Evolutionary conservation across 192 early-diverging fungal genomes (phyloP), one percentile per base, ranked within the genome.

Genomic region (Rhizophagus sp.): DNA sequence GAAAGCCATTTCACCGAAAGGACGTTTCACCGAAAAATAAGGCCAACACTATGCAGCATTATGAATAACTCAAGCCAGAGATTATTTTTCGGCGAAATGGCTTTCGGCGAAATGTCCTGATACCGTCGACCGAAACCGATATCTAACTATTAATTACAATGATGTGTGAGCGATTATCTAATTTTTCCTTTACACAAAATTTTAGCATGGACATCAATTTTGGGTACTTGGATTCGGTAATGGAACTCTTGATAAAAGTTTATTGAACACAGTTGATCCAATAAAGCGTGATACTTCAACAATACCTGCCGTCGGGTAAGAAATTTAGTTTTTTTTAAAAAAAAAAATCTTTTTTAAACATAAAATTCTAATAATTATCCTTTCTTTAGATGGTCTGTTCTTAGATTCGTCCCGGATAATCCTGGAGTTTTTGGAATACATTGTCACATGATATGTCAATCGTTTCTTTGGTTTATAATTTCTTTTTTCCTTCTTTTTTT

Each of bases 381-480:
- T 15, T 33, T 66, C 13, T 24, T 13, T 66, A 69, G 68, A 61
- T 88, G 77, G 61, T 49, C 71, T 12, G 87, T 93, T 10, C 80
- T 97, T 80, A 88, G 94, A 41, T 95, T 95, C 86, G 75, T 87
- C 33, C 91, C 93, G 11, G 91, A 95, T 82, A 96, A 96, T 84
- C 92, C 94, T 13, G 95, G 95, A 63, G 87, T 89, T 13, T 95
- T 93, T 93, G 82, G 94, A 70, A 89, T 96, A 88, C 96, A 96
- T 85, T 97, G 96, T 85, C 96, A 96, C 79, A 92, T 95, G 75
- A 89, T 93, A 80, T 93, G 92, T 90, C 90, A 93, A 30, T 85
- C 74, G 10, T 50, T 52, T 5, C 17, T 30, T 66, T 66, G 11
- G 27, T 12, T 65, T 27, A 10, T 12, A 13, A 65, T 66, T 7